phyloP scores from a whole-genome alignment of 108 stramenopile species.

The Phaeodactylum tricornutum region DNA sequence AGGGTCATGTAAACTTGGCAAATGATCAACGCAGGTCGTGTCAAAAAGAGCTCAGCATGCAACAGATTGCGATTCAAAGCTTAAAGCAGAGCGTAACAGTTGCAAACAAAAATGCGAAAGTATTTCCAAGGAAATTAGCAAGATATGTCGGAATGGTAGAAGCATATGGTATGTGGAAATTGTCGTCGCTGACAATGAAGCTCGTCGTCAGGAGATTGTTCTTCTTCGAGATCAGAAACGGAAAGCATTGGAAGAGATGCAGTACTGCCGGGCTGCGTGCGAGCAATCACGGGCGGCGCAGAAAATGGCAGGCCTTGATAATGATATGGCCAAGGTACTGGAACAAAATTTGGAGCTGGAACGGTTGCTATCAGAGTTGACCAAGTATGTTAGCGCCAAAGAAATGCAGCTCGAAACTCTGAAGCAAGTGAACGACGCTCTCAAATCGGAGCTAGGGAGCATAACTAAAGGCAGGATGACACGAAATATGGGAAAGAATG shows the following conservation, averaged over 20 bases:
- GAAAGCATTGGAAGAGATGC: conserved; percentile 35
- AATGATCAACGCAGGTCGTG: neutral
- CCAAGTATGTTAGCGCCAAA: conserved; percentile 69
- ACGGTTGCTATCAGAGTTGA: conserved; percentile 54
- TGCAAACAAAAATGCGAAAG: conserved; percentile 64
- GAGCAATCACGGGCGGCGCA: conserved; percentile 41
- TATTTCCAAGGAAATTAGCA: conserved; percentile 56
- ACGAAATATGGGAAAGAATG: no score
- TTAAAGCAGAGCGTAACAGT: conserved; percentile 62
- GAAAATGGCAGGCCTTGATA: conserved; percentile 20
- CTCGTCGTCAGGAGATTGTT: conserved; percentile 33
- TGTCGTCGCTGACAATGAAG: conserved; percentile 33
- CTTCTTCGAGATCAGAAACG: conserved; percentile 44
- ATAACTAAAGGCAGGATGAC: conserved; percentile 29
- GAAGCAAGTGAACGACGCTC: conserved; percentile 59
- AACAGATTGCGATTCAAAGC: conserved; percentile 36
- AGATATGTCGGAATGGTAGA: conserved; percentile 30
- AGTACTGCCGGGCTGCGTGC: conserved; percentile 27
- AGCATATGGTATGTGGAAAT: conserved; percentile 35
- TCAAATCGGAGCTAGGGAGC: conserved; percentile 35
- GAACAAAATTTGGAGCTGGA: conserved; percentile 53
- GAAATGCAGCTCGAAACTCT: conserved; percentile 74
- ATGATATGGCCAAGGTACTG: conserved; percentile 4
- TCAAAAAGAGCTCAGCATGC: conserved; percentile 18
- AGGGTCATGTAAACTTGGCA: neutral